These are phyloP conservation scores for Casuarina cunninghamiana DNA, from an alignment of 306 rosid species.

Conservation along the genomic window DNA sequence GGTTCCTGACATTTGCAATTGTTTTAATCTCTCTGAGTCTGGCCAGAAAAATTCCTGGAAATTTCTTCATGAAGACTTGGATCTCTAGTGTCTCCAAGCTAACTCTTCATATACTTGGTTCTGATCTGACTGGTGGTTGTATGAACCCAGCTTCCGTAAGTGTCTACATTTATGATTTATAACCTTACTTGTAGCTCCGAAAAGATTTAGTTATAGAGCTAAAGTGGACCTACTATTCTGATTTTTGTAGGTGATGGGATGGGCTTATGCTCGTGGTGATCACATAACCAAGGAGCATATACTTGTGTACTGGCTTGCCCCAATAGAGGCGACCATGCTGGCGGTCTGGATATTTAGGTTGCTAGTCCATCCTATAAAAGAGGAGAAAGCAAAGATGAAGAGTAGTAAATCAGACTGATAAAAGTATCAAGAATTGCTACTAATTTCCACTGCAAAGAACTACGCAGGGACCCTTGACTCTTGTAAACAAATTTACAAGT, in stretches of 20 bases:
- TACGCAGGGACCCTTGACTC: too few species aligned
- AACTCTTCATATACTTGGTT: conserved; percentile 77
- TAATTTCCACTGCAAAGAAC: too few species aligned
- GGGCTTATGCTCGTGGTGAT: conserved; percentile 93
- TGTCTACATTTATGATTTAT: neutral
- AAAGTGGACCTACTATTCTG: conserved; percentile 1
- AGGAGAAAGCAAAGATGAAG: conserved; percentile 46
- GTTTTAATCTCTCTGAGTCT: conserved; percentile 70
- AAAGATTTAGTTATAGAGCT: conserved; percentile 11
- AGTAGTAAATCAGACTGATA: conserved; percentile 69
- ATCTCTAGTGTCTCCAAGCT: conserved; percentile 85
- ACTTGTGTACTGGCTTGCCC: conserved; percentile 92
- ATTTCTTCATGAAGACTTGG: conserved; percentile 92
- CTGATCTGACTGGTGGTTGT: conserved; percentile 90
- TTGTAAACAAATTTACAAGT: too few species aligned
- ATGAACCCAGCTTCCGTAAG: conserved; percentile 97
- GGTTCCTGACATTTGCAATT: conserved; percentile 64
- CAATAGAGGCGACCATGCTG: conserved; percentile 73
- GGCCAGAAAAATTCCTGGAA: conserved; percentile 49
- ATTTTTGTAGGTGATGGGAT: conserved; percentile 74
- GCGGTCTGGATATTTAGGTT: conserved; percentile 77
- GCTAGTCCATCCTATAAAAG: conserved; percentile 40
- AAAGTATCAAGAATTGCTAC: neutral
- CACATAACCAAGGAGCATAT: conserved; percentile 87
- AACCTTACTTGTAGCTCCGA: neutral